Evolutionary conservation across 192 early-diverging fungal species (phyloP).

Genomic region (Diversispora eburnea): DNA sequence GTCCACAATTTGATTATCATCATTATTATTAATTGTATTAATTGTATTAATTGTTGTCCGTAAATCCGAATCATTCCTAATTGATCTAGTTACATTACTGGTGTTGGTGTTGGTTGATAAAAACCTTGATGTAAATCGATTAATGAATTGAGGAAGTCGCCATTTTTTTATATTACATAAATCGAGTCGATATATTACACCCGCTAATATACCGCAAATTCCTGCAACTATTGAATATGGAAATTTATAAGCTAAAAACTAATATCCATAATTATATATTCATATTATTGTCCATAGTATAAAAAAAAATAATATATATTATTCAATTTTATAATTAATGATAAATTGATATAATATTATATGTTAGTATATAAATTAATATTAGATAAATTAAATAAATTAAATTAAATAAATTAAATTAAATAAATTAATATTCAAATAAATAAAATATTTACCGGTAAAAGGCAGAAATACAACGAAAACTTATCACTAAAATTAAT

Average conservation of each 20-base stretch:
- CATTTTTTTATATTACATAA: slow-evolving; percentile 50
- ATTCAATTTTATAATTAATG: neutral
- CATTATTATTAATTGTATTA: too few relatives aligned
- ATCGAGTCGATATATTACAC: slow-evolving; percentile 51
- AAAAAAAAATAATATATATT: neutral
- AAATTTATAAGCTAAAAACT: slow-evolving; percentile 46
- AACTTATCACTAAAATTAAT: neutral
- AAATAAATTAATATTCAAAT: too few relatives aligned
- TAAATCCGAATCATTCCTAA: neutral
- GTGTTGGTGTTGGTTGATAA: slow-evolving; percentile 48
- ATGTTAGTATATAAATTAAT: neutral
- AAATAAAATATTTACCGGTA: neutral
- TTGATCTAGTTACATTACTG: slow-evolving; percentile 35
- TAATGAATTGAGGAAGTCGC: slow-evolving; percentile 46
- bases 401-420: too few relatives aligned
- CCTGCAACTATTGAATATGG: slow-evolving; percentile 43
- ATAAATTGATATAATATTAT: neutral
- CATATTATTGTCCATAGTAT: neutral
- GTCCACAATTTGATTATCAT: too few relatives aligned
- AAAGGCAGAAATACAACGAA: neutral
- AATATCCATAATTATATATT: neutral
- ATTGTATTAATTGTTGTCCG: neutral
- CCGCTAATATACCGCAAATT: slow-evolving; percentile 48
- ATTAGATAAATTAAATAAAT: too few relatives aligned
- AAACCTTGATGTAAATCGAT: slow-evolving; percentile 36